A percentile compares a stretch with the other conserved stretches of the same genome.
Evolutionary conservation across 495 filamentous ascomycete genomes (phyloP).

Genomic region (Neurospora sublineolata): DNA sequence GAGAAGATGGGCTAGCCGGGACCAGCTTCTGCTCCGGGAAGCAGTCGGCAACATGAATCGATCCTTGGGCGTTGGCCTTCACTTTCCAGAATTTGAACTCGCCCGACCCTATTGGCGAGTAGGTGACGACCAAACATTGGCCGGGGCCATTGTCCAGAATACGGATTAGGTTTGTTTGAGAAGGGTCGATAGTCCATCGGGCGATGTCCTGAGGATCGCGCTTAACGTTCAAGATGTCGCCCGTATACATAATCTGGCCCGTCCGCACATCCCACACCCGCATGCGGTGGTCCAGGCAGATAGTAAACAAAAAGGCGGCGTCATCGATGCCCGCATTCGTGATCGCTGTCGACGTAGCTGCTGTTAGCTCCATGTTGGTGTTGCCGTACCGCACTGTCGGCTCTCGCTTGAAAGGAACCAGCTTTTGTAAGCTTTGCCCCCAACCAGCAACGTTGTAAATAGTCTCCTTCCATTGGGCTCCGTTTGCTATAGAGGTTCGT

Average conservation of each 20-base stretch:
- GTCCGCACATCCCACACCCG: constrained; percentile 73
- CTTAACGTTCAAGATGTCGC: constrained; percentile 52
- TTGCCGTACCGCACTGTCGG: constrained; percentile 55
- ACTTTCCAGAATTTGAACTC: constrained; percentile 95
- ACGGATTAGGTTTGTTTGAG: constrained; percentile 57
- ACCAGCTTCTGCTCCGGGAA: constrained; percentile 50
- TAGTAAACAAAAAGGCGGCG: constrained; percentile 58
- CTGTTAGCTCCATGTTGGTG: constrained; percentile 52
- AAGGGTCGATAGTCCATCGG: constrained; percentile 65
- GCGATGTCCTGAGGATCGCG: constrained; percentile 44
- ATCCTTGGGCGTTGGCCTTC: constrained; percentile 48
- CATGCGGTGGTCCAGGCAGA: constrained; percentile 76
- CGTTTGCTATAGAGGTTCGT: constrained; percentile 28
- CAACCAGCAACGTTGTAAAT: constrained; percentile 71
- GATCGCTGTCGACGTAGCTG: constrained; percentile 46
- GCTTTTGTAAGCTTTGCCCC: constrained; percentile 57
- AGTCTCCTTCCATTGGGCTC: constrained; percentile 57
- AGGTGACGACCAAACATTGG: constrained; percentile 65
- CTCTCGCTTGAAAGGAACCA: constrained; percentile 58
- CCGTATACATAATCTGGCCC: constrained; percentile 57
- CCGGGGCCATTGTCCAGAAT: constrained; percentile 56
- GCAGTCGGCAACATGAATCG: constrained; percentile 56
- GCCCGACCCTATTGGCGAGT: constrained; percentile 73
- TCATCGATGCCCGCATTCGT: constrained; percentile 35
- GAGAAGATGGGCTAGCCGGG: constrained; percentile 56